These are phyloP conservation scores for Tephrocybe sp. DNA, from an alignment of 768 basidiomycete species.

Conservation along the genomic window DNA sequence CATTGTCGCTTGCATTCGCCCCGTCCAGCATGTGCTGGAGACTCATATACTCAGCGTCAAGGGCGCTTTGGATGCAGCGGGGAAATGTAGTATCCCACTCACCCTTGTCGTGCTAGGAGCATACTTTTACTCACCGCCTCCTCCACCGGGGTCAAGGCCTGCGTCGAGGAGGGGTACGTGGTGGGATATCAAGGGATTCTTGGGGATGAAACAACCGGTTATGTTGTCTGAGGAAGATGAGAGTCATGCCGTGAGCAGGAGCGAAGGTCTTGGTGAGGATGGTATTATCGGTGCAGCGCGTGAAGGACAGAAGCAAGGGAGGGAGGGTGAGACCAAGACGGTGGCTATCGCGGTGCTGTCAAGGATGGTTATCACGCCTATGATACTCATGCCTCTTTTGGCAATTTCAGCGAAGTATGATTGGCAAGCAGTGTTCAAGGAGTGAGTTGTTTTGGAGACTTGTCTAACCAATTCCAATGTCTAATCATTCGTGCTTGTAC, in stretches of 20 bases:
- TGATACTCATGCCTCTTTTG: constrained; percentile 75
- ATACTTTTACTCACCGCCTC: constrained; percentile 64
- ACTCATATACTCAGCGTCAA: constrained; percentile 62
- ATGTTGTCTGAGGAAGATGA: constrained; percentile 3
- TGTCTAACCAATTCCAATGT: too few species aligned
- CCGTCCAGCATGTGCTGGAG: constrained; percentile 71
- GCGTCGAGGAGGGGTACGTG: constrained; percentile 7
- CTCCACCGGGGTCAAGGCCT: not conserved
- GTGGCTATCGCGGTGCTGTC: constrained; percentile 79
- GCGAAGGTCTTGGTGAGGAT: not conserved
- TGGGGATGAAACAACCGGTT: constrained; percentile 28
- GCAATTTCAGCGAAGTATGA: constrained; percentile 57
- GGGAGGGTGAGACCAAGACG: constrained; percentile 64
- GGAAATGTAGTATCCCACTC: constrained; percentile 81
- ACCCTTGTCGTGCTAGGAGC: constrained; percentile 91
- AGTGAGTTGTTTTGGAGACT: too few species aligned
- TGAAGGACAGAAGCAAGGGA: not conserved
- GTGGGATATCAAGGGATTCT: constrained; percentile 38
- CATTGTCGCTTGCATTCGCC: constrained; percentile 71
- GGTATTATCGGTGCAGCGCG: not conserved
- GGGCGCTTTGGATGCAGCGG: constrained; percentile 62
- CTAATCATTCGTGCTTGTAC: too few species aligned
- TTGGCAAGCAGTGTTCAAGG: constrained; percentile 63
- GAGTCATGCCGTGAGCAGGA: constrained; percentile 8
- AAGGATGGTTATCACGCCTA: constrained; percentile 84